A percentile compares a stretch with the other conserved stretches of the same genome.
These are phyloP conservation scores for Oxytropis ochrocephala DNA, from an alignment of 306 rosid species.

Conservation along the genomic window DNA sequence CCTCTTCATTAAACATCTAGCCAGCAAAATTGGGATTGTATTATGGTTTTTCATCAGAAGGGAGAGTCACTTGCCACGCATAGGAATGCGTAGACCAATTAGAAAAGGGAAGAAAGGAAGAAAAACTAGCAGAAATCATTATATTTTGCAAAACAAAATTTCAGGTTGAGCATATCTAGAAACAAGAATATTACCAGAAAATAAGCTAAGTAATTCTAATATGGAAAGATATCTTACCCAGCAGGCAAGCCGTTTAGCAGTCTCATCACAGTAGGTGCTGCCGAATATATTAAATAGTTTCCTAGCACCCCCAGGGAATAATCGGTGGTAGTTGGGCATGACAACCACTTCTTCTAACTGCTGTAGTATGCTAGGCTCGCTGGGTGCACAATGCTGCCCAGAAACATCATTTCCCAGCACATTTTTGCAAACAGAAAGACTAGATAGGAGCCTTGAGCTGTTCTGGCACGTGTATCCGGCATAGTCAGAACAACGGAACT, in stretches of 20 bases:
- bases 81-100: background rate
- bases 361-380: conserved; percentile 85
- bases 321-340: conserved; percentile 87
- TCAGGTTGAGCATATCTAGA: background rate
- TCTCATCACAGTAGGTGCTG: conserved; percentile 75
- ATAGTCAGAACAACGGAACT: conserved; percentile 95
- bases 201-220: background rate
- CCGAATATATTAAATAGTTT: conserved; percentile 81
- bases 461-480: conserved; percentile 98
- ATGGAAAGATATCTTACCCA: conserved; percentile 51
- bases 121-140: background rate
- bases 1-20: background rate
- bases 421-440: conserved; percentile 74
- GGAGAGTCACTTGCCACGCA: background rate
- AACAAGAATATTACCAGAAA: background rate
- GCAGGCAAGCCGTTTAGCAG: conserved; percentile 93
- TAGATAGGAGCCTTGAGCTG: conserved; percentile 71
- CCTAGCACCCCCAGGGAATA: conserved; percentile 95
- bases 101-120: background rate
- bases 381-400: conserved; percentile 96
- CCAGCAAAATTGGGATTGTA: background rate
- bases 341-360: conserved; percentile 96
- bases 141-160: background rate
- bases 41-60: background rate
- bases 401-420: conserved; percentile 66